Evolutionary conservation across 2,329 filamentous ascomycete species (phyloP), one percentile per base, ranked within the genome.

Genomic region (Tetracladium maxilliforme): DNA sequence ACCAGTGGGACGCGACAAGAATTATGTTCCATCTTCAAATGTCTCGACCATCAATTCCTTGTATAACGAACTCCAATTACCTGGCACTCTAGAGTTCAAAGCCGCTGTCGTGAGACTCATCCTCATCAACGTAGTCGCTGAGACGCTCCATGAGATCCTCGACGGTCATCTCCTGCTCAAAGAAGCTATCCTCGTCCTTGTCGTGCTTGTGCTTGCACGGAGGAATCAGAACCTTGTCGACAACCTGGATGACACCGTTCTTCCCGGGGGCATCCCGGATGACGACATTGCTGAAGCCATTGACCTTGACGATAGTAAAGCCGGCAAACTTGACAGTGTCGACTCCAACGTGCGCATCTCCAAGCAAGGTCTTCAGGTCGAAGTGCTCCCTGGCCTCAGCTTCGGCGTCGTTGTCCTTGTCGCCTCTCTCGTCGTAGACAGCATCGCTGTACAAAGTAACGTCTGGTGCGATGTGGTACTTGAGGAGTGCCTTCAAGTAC

Each of bases 361-460:
- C 55, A 3, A 93, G 58, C 11, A 83, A 53, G 0, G 82, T 92
- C 0, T 73, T 69, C 3, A 93, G 56, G 37, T 87, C 76, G 33
- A 78, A 55, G 43, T 75, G 72, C 45, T 39, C 31, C 6, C 28
- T 30, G n/a, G 38, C 37, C 10, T 42, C 33, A 8, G 34, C 26
- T 5, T 37, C 32, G 6, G 23, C 17, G 8, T 41, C 31, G 13
- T 54, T 53, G 7, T 52, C 41, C 24, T 62, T 61, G n/a, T n/a
- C n/a, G n/a, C n/a, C n/a, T n/a, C n/a, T n/a, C n/a, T n/a, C n/a
- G n/a, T n/a, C n/a, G 53, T 84, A 90, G 43, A 75, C 80, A 5
- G 74, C 77, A 43, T 93, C 86, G 6, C 76, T 81, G 58, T 93
- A 94, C 0, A 92, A 54, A 0, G 79, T 86, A 30, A 72, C 63